Base-by-base conservation (phyloP, 2,329 filamentous ascomycete genomes). In the Daldinia sp. region DNA sequence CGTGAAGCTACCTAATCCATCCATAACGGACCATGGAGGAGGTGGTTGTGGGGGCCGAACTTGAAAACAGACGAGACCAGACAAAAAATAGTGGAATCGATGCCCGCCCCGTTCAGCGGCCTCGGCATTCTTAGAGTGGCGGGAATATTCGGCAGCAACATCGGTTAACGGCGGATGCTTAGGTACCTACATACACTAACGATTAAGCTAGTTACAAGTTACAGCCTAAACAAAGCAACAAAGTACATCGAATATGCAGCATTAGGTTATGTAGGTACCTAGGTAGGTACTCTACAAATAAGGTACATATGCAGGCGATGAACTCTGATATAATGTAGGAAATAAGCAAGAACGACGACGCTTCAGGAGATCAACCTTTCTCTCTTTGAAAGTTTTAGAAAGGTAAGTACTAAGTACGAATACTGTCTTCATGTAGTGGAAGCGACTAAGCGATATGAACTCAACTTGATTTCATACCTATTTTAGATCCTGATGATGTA, bases 71-170 rank as follows among this genome's bases (percentile, higher is more conserved):
- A 43, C 23, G 47, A 56, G 15, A 53, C n/a, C 17, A 27, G 41
- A 58, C 50, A 30, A 23, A 19, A 45, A 58, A 41, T 35, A 50
- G 48, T 63, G 60, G 30, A 50, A 63, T 63, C 55, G 9, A n/a
- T n/a, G n/a, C n/a, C n/a, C 23, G 41, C 30, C 21, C 39, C 54
- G n/a, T 55, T 43, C 17, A 47, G 43, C 30, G 30, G 43, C 59
- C 59, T 63, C 54, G 61, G 64, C 45, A 58, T 56, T 35, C 39
- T 27, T 37, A 37, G 23, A 30, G 29, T 41, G 47, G 29, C 21
- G 45, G 58, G 52, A 32, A 66, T 56, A 52, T 37, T 30, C 58
- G 50, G 35, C 39, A 52, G 27, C 19, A n/a, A n/a, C 13, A 50
- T 61, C 62, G 58, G 53, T 39, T 58, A 61, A 48, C 17, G 11